Base-by-base conservation (phyloP, 192 early-diverging fungal genomes). In the Glomus cerebriforme region DNA sequence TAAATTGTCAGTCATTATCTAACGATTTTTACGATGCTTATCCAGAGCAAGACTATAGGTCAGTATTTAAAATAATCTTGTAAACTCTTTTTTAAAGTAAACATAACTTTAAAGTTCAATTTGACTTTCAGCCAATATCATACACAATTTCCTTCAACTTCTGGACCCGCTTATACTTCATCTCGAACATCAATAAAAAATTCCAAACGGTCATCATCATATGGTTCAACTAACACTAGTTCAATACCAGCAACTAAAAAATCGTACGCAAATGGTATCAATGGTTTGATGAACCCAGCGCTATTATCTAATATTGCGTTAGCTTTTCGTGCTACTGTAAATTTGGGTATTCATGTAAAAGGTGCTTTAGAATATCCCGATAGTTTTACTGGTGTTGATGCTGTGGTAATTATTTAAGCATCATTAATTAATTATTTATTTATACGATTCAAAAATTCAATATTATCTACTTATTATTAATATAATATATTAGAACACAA, bases 311-410 rank as follows among this genome's bases (percentile, higher is more conserved):
- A 69, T 39, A 78, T 78, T 35, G 77, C 77, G 17, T 59, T 78
- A 70, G 77, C 47, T n/a, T 78, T 78, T 69, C 26, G 35, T n/a
- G 45, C 77, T 26, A 78, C 43, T 24, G 45, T 78, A 35, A 78
- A 78, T 22, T 47, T 78, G 15, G 77, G 77, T 13, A 67, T 47
- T 22, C 77, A 78, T 35, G 27, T 58, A 13, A 78, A 78, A 35
- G 77, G 77, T 12, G 77, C 64, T 27, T 37, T 78, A 12, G 77
- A 78, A 35, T 78, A 78, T 13, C 77, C 77, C 24, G 66, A 78
- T 5, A 78, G 77, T 59, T 78, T 78, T 68, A 78, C 64, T 32
- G 77, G 77, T 5, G 12, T 19, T 31, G 77, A 78, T 69, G 65
- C 66, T 19, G 77, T 78, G 77, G 77, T 78, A 78, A 37, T 10